Conservation (phyloP, 2,329 filamentous ascomycete species). For the Dactylellina haptotyla region DNA sequence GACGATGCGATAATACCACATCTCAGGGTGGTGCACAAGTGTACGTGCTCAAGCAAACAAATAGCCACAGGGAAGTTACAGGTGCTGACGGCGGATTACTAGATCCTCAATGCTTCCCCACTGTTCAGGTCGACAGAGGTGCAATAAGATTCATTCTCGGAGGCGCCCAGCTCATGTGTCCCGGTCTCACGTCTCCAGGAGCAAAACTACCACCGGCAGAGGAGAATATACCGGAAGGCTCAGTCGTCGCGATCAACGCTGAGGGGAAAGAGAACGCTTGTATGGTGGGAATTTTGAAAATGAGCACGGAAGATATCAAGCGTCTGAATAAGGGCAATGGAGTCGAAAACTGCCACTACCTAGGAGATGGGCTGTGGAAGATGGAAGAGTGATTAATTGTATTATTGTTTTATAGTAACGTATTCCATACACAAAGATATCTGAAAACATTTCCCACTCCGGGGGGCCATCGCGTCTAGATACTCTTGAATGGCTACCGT, state of each 20-base stretch:
- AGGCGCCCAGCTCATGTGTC: slow-evolving; percentile 95
- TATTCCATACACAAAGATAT: too few relatives aligned
- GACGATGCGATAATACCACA: slow-evolving; percentile 84
- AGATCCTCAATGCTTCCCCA: slow-evolving; percentile 81
- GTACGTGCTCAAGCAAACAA: slow-evolving; percentile 1
- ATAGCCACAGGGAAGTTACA: neutral
- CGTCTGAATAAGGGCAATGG: slow-evolving; percentile 92
- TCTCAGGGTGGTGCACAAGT: slow-evolving; percentile 81
- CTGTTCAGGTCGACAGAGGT: slow-evolving; percentile 89
- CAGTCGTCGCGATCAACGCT: slow-evolving; percentile 86
- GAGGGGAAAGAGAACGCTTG: slow-evolving; percentile 95
- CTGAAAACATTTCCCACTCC: too few relatives aligned
- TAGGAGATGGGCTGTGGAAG: slow-evolving; percentile 94
- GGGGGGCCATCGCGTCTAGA: too few relatives aligned
- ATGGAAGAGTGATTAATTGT: slow-evolving; percentile 63
- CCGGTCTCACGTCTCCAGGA: slow-evolving; percentile 84
- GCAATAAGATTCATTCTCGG: slow-evolving; percentile 96
- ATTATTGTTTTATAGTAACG: slow-evolving; percentile 4
- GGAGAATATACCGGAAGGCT: slow-evolving; percentile 76
- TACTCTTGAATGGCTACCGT: too few relatives aligned
- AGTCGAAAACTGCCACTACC: slow-evolving; percentile 90
- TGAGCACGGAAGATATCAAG: slow-evolving; percentile 90
- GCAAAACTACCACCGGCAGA: slow-evolving; percentile 74
- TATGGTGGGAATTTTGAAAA: slow-evolving; percentile 83
- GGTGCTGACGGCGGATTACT: neutral